Conservation (phyloP, 371 early-diverging fungal genomes). For the Sporodiniella umbellata region DNA sequence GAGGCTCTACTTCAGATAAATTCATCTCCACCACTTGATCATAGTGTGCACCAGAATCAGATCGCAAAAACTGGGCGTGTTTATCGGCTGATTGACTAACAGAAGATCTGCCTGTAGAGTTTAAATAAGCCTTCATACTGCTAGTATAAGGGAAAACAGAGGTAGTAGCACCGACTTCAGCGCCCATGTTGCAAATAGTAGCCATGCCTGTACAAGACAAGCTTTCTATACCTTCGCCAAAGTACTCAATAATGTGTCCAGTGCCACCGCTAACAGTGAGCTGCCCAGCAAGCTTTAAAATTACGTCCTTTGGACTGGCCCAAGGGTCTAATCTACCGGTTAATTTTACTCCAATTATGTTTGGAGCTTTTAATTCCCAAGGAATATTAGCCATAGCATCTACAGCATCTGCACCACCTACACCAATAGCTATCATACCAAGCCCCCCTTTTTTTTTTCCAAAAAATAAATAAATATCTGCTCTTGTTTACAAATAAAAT, state of each 20-base stretch:
- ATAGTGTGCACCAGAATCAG: conserved; percentile 57
- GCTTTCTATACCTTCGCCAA: conserved; percentile 82
- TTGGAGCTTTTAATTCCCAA: conserved; percentile 93
- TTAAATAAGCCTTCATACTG: conserved; percentile 79
- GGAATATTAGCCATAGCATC: conserved; percentile 94
- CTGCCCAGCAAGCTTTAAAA: conserved; percentile 82
- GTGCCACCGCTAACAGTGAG: conserved; percentile 90
- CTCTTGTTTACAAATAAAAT: neutral
- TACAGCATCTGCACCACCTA: conserved; percentile 95
- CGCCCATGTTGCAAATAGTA: conserved; percentile 96
- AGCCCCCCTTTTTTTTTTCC: conserved; percentile 74
- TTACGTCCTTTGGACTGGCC: conserved; percentile 93
- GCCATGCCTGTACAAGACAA: conserved; percentile 94
- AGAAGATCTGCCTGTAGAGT: conserved; percentile 69
- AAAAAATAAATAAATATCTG: conserved; percentile 36
- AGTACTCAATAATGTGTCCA: conserved; percentile 90
- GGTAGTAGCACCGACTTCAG: conserved; percentile 93
- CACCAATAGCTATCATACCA: conserved; percentile 91
- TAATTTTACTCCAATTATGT: conserved; percentile 91
- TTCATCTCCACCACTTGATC: conserved; percentile 93
- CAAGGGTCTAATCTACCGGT: conserved; percentile 85
- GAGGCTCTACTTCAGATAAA: conserved; percentile 86
- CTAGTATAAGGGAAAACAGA: conserved; percentile 84
- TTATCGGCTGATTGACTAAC: conserved; percentile 73
- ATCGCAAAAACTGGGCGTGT: conserved; percentile 49